Evolutionary conservation across 2,329 filamentous ascomycete species (phyloP).

Genomic region (Pestalotiopsis sp.): DNA sequence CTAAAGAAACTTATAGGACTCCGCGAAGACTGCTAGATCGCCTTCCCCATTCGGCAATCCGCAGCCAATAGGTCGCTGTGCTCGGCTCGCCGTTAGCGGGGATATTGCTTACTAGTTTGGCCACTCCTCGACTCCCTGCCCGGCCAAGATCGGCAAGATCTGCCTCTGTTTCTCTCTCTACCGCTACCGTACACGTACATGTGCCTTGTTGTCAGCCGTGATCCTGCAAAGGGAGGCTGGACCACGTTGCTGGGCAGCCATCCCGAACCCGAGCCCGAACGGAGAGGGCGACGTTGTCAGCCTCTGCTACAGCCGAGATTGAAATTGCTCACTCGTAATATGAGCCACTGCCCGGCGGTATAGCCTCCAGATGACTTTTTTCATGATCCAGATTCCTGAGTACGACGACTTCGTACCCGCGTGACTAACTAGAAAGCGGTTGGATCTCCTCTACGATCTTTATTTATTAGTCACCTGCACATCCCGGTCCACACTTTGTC

Average conservation of each 20-base stretch:
- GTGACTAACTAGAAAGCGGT: background rate
- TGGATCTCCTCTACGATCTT: background rate
- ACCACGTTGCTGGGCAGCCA: background rate
- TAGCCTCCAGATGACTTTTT: background rate
- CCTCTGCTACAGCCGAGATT: background rate
- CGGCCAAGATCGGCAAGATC: background rate
- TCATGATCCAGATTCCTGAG: background rate
- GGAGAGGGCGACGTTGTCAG: background rate
- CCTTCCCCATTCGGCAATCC: conserved; percentile 9
- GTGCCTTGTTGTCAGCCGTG: conserved; percentile 7
- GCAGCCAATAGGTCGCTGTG: background rate
- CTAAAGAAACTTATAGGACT: background rate
- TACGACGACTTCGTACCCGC: background rate
- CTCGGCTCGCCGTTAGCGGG: background rate
- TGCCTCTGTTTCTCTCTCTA: background rate
- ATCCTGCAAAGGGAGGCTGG: background rate
- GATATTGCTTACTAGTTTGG: background rate
- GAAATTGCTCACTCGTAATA: background rate
- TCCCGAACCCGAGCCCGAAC: background rate
- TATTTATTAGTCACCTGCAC: background rate
- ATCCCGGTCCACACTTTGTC: background rate
- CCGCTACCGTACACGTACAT: background rate
- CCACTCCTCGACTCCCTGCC: background rate
- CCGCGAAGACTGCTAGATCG: background rate
- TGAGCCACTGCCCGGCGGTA: background rate